Percentiles rank a stretch among this genome's conserved stretches.
phyloP scores from a whole-genome alignment of 2,329 filamentous ascomycete species.

The Lizonia empirigonia region DNA sequence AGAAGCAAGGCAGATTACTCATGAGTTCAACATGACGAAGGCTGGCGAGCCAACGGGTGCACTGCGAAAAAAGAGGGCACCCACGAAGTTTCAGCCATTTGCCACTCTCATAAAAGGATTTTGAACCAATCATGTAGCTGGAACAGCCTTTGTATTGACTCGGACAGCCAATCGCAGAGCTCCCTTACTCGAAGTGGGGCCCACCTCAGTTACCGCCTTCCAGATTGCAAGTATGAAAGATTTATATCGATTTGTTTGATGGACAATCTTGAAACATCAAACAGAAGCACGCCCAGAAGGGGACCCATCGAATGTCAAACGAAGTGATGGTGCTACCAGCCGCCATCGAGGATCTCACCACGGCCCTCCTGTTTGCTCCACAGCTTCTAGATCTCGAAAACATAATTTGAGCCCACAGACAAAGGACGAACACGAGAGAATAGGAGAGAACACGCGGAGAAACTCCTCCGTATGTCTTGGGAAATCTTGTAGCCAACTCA shows the following conservation, averaged over 20 bases:
- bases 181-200: no score
- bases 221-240: conserved; percentile 3
- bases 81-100: no score
- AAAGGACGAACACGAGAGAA: not conserved
- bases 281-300: conserved; percentile 5
- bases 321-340: conserved; percentile 4
- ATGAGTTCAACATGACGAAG: not conserved
- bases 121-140: no score
- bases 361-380: conserved; percentile 4
- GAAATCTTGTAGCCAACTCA: conserved; percentile 8
- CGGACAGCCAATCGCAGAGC: no score
- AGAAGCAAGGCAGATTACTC: not conserved
- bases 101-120: no score
- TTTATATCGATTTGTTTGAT: conserved; percentile 17
- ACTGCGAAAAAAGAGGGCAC: conserved; percentile 8
- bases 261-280: conserved; percentile 12
- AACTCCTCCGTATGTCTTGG: not conserved
- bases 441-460: not conserved
- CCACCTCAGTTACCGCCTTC: conserved; percentile 4
- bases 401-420: conserved; percentile 10
- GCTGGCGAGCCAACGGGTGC: not conserved
- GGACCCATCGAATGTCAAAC: conserved; percentile 7
- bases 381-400: conserved; percentile 14
- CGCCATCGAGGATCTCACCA: not conserved
- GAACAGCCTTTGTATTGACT: no score